Percentiles rank a stretch among this genome's conserved stretches.
These are phyloP conservation scores for Amniculicola lignicola DNA, from an alignment of 495 filamentous ascomycete genomes.

Conservation along the genomic window DNA sequence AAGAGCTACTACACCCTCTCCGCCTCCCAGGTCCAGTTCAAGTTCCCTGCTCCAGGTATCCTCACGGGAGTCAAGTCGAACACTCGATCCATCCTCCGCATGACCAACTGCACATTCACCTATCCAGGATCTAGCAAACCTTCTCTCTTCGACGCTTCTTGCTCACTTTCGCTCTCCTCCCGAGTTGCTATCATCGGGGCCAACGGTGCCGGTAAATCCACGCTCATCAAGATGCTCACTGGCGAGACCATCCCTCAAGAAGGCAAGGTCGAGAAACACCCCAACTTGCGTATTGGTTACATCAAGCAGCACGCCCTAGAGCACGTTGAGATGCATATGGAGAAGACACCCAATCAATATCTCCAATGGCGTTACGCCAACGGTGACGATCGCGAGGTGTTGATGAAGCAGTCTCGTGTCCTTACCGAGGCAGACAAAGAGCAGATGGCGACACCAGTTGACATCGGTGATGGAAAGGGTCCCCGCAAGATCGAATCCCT, in stretches of 20 bases:
- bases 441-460: slow-evolving; percentile 86
- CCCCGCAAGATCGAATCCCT: slow-evolving; percentile 76
- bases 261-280: slow-evolving; percentile 96
- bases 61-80: slow-evolving; percentile 90
- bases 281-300: slow-evolving; percentile 97
- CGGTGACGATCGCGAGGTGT: slow-evolving; percentile 93
- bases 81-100: slow-evolving; percentile 90
- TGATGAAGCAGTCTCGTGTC: slow-evolving; percentile 94
- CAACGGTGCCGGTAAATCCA: slow-evolving; percentile 98
- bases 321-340: slow-evolving; percentile 98
- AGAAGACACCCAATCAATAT: slow-evolving; percentile 99
- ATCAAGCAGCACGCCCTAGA: slow-evolving; percentile 99
- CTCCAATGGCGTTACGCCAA: slow-evolving; percentile 98
- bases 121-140: slow-evolving; percentile 86
- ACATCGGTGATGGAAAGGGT: slow-evolving; percentile 78
- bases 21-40: slow-evolving; percentile 86
- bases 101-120: slow-evolving; percentile 85
- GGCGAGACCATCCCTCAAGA: slow-evolving; percentile 84
- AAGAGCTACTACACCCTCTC: slow-evolving; percentile 99
- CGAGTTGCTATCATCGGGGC: slow-evolving; percentile 93
- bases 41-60: slow-evolving; percentile 94
- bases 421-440: slow-evolving; percentile 78
- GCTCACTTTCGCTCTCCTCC: slow-evolving; percentile 82
- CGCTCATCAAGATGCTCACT: slow-evolving; percentile 96
- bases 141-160: slow-evolving; percentile 80